phyloP scores from a whole-genome alignment of 2,329 filamentous ascomycete genomes.

The Hypoxylon rubiginosum region DNA sequence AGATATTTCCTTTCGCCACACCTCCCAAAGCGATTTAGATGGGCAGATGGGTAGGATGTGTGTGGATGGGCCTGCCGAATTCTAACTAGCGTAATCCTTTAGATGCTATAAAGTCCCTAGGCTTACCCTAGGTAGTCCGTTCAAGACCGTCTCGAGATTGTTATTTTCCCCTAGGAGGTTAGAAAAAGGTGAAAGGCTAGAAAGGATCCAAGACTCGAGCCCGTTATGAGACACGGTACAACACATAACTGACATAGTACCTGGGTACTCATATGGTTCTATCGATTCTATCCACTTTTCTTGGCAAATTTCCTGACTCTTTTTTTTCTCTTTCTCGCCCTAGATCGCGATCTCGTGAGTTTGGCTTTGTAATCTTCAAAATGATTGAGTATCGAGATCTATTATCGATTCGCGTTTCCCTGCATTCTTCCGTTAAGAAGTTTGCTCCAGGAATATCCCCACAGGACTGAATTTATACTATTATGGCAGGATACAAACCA shows the following conservation, averaged over 20 bases:
- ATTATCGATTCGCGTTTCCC: background rate
- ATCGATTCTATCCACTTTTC: slow-evolving; percentile 26
- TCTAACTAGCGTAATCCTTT: slow-evolving; percentile 31
- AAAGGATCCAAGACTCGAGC: slow-evolving; percentile 23
- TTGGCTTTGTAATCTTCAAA: slow-evolving; percentile 25
- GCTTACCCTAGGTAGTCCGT: background rate
- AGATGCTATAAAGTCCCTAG: slow-evolving; percentile 10
- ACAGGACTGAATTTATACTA: slow-evolving; percentile 8
- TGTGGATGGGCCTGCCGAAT: slow-evolving; percentile 39
- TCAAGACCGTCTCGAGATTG: slow-evolving; percentile 27
- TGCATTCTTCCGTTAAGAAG: slow-evolving; percentile 13
- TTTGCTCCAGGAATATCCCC: slow-evolving; percentile 30
- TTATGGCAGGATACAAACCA: background rate
- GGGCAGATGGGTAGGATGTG: slow-evolving; percentile 36
- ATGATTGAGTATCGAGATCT: slow-evolving; percentile 14
- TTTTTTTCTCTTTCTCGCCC: slow-evolving; percentile 5
- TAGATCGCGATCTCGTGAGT: slow-evolving; percentile 32
- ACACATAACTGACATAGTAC: no score
- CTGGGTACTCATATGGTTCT: background rate
- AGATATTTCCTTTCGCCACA: slow-evolving; percentile 36
- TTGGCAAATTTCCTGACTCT: slow-evolving; percentile 10
- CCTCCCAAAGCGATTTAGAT: slow-evolving; percentile 20
- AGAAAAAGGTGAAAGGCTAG: background rate
- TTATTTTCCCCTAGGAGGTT: slow-evolving; percentile 14
- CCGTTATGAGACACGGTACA: slow-evolving; percentile 31